These are phyloP conservation scores for Saururus chinensis DNA, from an alignment of 164 flowering plant species.

Conservation along the genomic window DNA sequence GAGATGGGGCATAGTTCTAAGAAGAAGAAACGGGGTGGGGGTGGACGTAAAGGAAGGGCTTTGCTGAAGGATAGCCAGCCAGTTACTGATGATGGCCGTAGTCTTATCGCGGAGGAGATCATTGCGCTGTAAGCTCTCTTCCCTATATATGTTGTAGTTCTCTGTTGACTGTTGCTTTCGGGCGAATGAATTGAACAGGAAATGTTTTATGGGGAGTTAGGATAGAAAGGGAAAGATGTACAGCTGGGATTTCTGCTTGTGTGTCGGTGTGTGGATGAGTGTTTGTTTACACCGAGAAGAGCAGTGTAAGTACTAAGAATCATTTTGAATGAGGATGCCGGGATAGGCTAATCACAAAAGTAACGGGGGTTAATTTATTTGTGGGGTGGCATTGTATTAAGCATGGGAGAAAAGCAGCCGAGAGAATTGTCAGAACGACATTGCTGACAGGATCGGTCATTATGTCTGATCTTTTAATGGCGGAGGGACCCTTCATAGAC, in stretches of 20 bases:
- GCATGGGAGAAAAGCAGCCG: no score
- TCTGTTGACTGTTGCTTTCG: not conserved
- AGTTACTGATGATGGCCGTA: slow-evolving; percentile 18
- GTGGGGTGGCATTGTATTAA: not conserved
- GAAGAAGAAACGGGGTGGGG: slow-evolving; percentile 44
- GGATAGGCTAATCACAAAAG: no score
- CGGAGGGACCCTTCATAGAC: no score
- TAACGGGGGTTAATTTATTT: no score
- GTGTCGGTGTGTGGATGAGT: no score
- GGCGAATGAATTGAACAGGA: not conserved
- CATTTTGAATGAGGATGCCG: no score
- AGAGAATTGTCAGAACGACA: not conserved
- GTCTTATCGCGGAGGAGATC: slow-evolving; percentile 42
- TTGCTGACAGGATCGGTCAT: not conserved
- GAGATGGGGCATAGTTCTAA: slow-evolving; percentile 42
- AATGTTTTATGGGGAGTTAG: no score
- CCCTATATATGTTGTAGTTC: not conserved
- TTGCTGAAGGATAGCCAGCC: slow-evolving; percentile 31
- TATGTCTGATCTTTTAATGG: no score
- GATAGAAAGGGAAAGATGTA: no score
- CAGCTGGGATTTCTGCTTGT: no score
- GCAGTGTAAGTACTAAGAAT: no score
- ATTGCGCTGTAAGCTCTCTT: slow-evolving; percentile 39
- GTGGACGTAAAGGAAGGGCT: slow-evolving; percentile 30
- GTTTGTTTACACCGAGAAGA: no score